Evolutionary conservation across 2,329 filamentous ascomycete genomes (phyloP).

Genomic region (Trichoderma hamatum): DNA sequence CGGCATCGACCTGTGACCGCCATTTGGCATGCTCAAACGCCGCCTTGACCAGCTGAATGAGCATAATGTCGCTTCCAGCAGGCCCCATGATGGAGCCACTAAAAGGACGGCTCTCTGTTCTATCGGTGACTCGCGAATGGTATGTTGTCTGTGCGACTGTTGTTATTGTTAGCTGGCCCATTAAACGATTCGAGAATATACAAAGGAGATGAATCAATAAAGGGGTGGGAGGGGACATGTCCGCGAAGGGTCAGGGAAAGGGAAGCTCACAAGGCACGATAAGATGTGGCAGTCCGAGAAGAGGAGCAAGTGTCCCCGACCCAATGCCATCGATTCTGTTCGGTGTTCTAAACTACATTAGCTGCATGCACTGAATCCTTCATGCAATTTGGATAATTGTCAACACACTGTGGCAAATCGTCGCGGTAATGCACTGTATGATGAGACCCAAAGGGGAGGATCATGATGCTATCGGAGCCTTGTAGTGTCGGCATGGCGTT

Average conservation of each 20-base stretch:
- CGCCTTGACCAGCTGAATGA: constrained; percentile 37
- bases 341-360: constrained; percentile 33
- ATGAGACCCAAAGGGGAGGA: constrained; percentile 36
- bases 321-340: constrained; percentile 34
- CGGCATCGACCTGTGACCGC: constrained; percentile 36
- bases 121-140: constrained; percentile 36
- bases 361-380: constrained; percentile 22
- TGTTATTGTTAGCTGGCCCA: not conserved
- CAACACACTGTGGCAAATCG: constrained; percentile 34
- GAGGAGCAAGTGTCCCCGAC: constrained; percentile 35
- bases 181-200: not conserved
- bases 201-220: not conserved
- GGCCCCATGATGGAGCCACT: constrained; percentile 39
- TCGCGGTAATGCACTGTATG: constrained; percentile 35
- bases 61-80: constrained; percentile 33
- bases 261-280: constrained; percentile 41
- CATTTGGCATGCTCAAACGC: constrained; percentile 36
- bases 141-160: constrained; percentile 33
- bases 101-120: constrained; percentile 38
- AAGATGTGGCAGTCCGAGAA: constrained; percentile 40
- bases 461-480: constrained; percentile 34
- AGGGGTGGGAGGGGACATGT: not conserved
- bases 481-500: constrained; percentile 33
- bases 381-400: constrained; percentile 4
- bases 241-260: not conserved